Evolutionary conservation across 495 filamentous ascomycete genomes (phyloP), one percentile per base, ranked within the genome.

Genomic region (Lentithecium fluviatile): DNA sequence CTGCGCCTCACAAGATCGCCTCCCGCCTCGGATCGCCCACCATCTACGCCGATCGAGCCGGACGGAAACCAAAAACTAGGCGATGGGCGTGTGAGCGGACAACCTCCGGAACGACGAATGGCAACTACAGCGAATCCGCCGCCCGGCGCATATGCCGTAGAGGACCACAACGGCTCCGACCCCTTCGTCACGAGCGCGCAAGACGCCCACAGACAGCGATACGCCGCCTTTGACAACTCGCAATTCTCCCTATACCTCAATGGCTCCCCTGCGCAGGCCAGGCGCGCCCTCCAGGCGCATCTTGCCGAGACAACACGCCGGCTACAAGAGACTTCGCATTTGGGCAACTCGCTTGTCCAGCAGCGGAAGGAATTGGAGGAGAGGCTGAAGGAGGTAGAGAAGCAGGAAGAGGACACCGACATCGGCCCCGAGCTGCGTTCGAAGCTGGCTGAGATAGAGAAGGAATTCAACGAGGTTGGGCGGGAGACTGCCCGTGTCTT

Each of bases 381-480:
- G 45, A 83, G 87, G 64, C 75, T 98, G 60, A 86, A 85, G 65
- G 94, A 96, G 63, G 84, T 97, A 0, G 89, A 95, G 66, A 84
- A 83, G 65, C 80, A 89, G 23, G 32, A 63, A 82, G 94, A 69
- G 82, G 84, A 64, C 88, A 91, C 45, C n/a, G 88, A 95, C 62
- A 86, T 97, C 56, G 86, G 85, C 7, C 87, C 89, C 1, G 92
- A 96, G 52, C 73, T 97, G 67, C 85, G 88, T 13, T 85, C 87
- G 73, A 91, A 88, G 71, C 78, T 98, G 26, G 80, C 83, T 10
- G 93, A 95, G 55, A 80, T 97, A 67, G 94, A 98, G 70, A 87
- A 83, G 71, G 95, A 97, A 62, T 97, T 95, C 73, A 94, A 94
- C 73, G 94, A 97, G 62, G 89, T 97, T 45, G 91, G 91, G 29